Evolutionary conservation across 148 eudicot species (phyloP), one percentile per base, ranked within the genome.

Genomic region (Talinum fruticosum): DNA sequence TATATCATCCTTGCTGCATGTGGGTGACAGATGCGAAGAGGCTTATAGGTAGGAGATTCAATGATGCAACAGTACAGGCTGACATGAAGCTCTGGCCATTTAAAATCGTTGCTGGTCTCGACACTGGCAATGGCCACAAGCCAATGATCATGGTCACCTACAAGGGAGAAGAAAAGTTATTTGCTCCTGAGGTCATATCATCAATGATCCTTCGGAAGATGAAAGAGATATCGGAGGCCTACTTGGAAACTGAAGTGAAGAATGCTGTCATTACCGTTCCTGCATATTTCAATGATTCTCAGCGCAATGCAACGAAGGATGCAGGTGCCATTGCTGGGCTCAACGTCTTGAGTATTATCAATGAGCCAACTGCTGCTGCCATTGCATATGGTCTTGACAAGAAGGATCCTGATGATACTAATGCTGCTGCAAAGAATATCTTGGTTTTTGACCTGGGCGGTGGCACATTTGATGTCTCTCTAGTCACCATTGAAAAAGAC

Each of bases 251-350:
- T 0, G 61, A 69, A 24, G 74, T 77, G 2, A 69, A 77, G 53
- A 28, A 53, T 35, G 79, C 83, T 61, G 72, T 81, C 4, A 28
- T 81, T 33, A 81, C 83, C 10, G 79, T 81, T 12, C 83, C 83
- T 23, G 79, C 83, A 4, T 76, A 81, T 49, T 81, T 81, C 76
- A 76, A 62, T 65, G 51, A 76, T 49, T 51, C 79, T 7, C 83
- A 80, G 33, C 74, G 83, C 2, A 79, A 70, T 29, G 72, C 72
- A 5, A 76, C 79, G 12, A 67, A 66, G n/a, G 79, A 76, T 33
- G 79, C 79, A 14, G 79, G 72, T 44, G 10, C 23, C 13, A 66
- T 66, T 66, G 79, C 79, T 32, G 79, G 79, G 8, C 62, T 76
- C 5, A 66, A 76, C 47, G 78, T 75, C 18, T 12, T 75, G 36